phyloP scores from a whole-genome alignment of 495 filamentous ascomycete species.

The Hamigera avellanea region DNA sequence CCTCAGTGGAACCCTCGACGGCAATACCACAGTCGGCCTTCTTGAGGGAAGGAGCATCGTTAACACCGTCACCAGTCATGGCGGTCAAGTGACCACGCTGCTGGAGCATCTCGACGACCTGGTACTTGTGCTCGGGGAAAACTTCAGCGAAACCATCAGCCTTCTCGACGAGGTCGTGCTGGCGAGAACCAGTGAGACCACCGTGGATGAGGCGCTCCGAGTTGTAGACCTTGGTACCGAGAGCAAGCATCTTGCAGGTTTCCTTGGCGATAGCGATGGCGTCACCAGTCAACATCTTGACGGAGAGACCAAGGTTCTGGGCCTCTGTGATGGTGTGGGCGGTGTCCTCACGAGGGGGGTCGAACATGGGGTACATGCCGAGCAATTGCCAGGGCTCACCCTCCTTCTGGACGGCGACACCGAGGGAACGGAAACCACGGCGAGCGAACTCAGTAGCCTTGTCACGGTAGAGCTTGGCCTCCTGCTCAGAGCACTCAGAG shows the following conservation, averaged over 20 bases:
- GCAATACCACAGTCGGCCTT: conserved; percentile 69
- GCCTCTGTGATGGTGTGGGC: conserved; percentile 69
- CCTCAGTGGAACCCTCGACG: conserved; percentile 66
- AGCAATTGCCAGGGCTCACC: conserved; percentile 57
- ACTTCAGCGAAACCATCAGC: conserved; percentile 69
- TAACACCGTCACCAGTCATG: conserved; percentile 69
- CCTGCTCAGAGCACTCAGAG: conserved; percentile 51
- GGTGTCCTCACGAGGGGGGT: conserved; percentile 67
- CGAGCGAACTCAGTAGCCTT: conserved; percentile 65
- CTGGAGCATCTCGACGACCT: conserved; percentile 67
- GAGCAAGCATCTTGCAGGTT: conserved; percentile 70
- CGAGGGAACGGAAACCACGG: conserved; percentile 72
- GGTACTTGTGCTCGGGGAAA: conserved; percentile 70
- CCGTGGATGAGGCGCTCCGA: conserved; percentile 63
- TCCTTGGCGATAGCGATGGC: conserved; percentile 71
- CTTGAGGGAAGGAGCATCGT: conserved; percentile 63
- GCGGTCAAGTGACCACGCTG: conserved; percentile 63
- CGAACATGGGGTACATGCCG: conserved; percentile 70
- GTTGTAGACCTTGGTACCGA: conserved; percentile 70
- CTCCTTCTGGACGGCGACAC: conserved; percentile 61
- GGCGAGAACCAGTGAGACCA: conserved; percentile 59
- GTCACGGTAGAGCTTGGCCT: conserved; percentile 51
- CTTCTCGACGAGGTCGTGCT: conserved; percentile 66
- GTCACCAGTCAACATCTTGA: conserved; percentile 76
- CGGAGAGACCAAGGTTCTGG: conserved; percentile 62